A percentile compares a stretch with the other conserved stretches of the same genome.
phyloP scores from a whole-genome alignment of 805 yeast species.

The Hyphopichia homilentoma region DNA sequence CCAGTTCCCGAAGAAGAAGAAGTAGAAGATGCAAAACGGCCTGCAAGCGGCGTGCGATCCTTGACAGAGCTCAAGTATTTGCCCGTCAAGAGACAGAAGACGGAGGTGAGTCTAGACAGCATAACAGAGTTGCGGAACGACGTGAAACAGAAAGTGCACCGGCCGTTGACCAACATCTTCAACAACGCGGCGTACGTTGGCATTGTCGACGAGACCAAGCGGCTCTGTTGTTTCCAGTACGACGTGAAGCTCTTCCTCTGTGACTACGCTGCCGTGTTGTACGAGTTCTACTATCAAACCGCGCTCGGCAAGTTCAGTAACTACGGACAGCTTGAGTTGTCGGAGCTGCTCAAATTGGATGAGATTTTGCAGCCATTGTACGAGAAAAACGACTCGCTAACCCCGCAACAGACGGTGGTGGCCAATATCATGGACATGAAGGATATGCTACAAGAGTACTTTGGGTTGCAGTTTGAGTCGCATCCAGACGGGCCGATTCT shows the following conservation, averaged over 20 bases:
- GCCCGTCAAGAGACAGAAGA: conserved; percentile 15
- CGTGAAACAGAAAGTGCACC: conserved; percentile 43
- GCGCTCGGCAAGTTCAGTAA: conserved; percentile 76
- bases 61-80: background rate
- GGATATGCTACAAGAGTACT: conserved; percentile 82
- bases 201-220: conserved; percentile 62
- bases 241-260: conserved; percentile 74
- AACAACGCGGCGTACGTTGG: conserved; percentile 76
- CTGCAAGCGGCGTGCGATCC: background rate
- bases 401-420: conserved; percentile 12
- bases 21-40: conserved; percentile 2
- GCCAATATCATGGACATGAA: conserved; percentile 42
- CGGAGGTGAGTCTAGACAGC: conserved; percentile 52
- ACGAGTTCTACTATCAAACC: conserved; percentile 76
- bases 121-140: conserved; percentile 52
- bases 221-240: conserved; percentile 81
- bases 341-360: conserved; percentile 17
- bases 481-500: conserved; percentile 35
- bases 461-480: conserved; percentile 46
- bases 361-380: conserved; percentile 39
- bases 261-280: conserved; percentile 70
- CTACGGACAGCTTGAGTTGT: conserved; percentile 51
- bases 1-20: conserved; percentile 1
- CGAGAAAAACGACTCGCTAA: conserved; percentile 11
- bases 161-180: conserved; percentile 63